phyloP scores from a whole-genome alignment of 2,329 filamentous ascomycete genomes.

The Pseudocercospora ulei region DNA sequence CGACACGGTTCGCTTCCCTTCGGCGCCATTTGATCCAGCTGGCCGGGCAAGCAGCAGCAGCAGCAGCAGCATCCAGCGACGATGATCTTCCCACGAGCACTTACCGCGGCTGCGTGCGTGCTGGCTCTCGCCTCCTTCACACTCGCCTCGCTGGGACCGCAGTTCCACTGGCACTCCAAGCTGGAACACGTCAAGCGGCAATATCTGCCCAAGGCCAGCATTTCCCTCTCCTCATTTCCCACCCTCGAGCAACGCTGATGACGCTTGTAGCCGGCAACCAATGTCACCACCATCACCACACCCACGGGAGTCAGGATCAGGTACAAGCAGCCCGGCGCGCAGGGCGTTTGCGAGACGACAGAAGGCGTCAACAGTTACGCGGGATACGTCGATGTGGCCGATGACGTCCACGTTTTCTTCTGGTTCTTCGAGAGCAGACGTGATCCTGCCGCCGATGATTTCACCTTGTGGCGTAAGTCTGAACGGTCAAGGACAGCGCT shows the following conservation, averaged over 20 bases:
- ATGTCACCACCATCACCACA: slow-evolving; percentile 38
- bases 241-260: not conserved
- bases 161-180: slow-evolving; percentile 1
- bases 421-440: slow-evolving; percentile 50
- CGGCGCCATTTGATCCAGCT: too few relatives aligned
- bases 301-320: slow-evolving; percentile 33
- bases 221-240: too few relatives aligned
- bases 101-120: slow-evolving; percentile 1
- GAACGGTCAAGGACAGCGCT: too few relatives aligned
- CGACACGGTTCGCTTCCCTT: too few relatives aligned
- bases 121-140: not conserved
- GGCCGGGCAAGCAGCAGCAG: too few relatives aligned
- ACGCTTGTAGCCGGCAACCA: slow-evolving; percentile 1
- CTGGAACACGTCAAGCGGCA: slow-evolving; percentile 1
- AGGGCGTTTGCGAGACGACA: slow-evolving; percentile 48
- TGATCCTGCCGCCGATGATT: slow-evolving; percentile 46
- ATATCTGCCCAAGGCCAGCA: slow-evolving; percentile 1
- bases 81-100: not conserved
- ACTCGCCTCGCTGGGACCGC: not conserved
- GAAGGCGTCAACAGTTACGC: slow-evolving; percentile 49
- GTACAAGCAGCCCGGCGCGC: slow-evolving; percentile 34
- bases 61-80: too few relatives aligned
- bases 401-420: slow-evolving; percentile 12
- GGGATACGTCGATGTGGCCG: slow-evolving; percentile 48
- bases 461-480: slow-evolving; percentile 52